Base-by-base conservation (phyloP, 2,329 filamentous ascomycete species). In the Macroventuria anomochaeta region DNA sequence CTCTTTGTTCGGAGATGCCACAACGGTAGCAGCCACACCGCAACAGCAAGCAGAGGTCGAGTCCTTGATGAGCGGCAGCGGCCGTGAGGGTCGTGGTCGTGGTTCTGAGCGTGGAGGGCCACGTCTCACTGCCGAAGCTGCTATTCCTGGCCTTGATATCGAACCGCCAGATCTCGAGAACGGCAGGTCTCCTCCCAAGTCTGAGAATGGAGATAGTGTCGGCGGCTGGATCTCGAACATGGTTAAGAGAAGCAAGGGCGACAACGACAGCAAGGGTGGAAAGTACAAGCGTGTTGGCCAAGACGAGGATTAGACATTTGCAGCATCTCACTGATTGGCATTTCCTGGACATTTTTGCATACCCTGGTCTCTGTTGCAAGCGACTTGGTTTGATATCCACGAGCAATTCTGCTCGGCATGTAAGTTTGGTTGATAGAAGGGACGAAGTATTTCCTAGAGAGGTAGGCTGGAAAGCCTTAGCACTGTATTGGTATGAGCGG, bases 1-100 rank as follows among this genome's bases (percentile, higher is more conserved):
- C 72, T 84, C 86, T 2, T 79, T 99, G 13, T 99, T 99, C 69
- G 95, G 95, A 61, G 95, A 99, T 74, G 90, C 93, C 29, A 95
- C 90, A 21, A 93, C 91, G 2, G 85, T 88, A 10, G 88, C 90
- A 77, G 85, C 86, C 5, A 96, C 93, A 0, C 93, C 93, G 1
- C 85, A 87, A 37, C 81, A 91, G 1, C 83, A 87, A 53, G 88
- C 87, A 11, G 92, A 97, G 76, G 87, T 88, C 7, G 91, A 90
- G n/a, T 91, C 91, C 2, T 80, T 96, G 10, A 87, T 96, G 75
- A 85, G 87, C 37, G 83, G 83, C 32, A 58, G 63, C 26, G 84
- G 92, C 39, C 85, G 88, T 44, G 80, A 80, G 17, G 72, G 77
- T 28, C 70, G 67, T 23, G 61, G 61, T 37, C 52, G 46, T 46